Percentiles rank a stretch among this genome's conserved stretches.
Conservation (phyloP, 2,329 filamentous ascomycete genomes). For the Beauveria rudraprayagi region DNA sequence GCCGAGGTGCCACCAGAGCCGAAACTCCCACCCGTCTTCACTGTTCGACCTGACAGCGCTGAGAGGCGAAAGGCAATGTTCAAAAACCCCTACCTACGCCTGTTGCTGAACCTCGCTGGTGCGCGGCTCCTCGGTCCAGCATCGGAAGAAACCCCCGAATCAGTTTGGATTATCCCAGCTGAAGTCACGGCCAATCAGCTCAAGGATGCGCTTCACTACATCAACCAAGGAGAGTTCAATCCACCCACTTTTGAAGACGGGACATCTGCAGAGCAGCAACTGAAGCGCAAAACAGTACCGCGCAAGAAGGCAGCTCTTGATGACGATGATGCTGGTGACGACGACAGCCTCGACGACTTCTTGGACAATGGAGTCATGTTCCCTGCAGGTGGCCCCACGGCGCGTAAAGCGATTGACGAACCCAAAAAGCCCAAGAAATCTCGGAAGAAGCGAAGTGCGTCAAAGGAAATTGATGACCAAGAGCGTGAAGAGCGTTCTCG, state of each 20-base stretch:
- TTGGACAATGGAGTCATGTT: slow-evolving; percentile 54
- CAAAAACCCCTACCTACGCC: slow-evolving; percentile 78
- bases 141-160: slow-evolving; percentile 64
- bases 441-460: slow-evolving; percentile 37
- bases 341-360: slow-evolving; percentile 43
- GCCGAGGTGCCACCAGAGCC: slow-evolving; percentile 18
- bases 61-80: slow-evolving; percentile 67
- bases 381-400: slow-evolving; percentile 57
- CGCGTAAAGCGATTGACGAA: slow-evolving; percentile 43
- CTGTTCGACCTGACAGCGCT: slow-evolving; percentile 56
- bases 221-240: slow-evolving; percentile 70
- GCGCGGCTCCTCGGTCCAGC: slow-evolving; percentile 50
- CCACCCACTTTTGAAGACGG: slow-evolving; percentile 73
- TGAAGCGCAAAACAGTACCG: slow-evolving; percentile 60
- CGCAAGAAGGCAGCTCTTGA: slow-evolving; percentile 57
- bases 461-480: slow-evolving; percentile 46
- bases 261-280: slow-evolving; percentile 63
- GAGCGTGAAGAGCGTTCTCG: slow-evolving; percentile 57
- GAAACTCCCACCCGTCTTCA: slow-evolving; percentile 25
- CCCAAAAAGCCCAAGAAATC: slow-evolving; percentile 46
- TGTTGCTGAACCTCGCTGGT: slow-evolving; percentile 71
- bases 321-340: slow-evolving; percentile 66
- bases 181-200: slow-evolving; percentile 56
- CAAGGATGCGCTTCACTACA: slow-evolving; percentile 59
- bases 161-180: slow-evolving; percentile 69